Evolutionary conservation across 805 yeast species (phyloP).

Genomic region (Wickerhamiella kurtzmanii): DNA sequence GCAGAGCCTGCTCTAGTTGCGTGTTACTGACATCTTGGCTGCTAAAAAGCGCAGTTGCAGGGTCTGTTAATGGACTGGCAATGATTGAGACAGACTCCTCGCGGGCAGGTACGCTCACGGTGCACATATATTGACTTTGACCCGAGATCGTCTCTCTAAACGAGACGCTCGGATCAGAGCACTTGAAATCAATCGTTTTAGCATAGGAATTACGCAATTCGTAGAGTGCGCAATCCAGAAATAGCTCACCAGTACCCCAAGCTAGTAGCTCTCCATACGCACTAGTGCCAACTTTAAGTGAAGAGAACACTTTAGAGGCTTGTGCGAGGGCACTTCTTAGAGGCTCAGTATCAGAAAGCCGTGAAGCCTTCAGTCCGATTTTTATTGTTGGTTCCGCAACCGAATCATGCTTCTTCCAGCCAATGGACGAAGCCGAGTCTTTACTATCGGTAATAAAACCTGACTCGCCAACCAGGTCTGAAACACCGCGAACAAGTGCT

Average conservation of each 20-base stretch:
- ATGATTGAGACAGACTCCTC: constrained; percentile 39
- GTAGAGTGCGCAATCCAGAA: constrained; percentile 68
- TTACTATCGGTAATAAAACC: background rate
- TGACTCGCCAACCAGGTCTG: background rate
- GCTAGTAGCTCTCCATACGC: constrained; percentile 81
- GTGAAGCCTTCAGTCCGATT: constrained; percentile 68
- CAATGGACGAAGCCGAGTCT: background rate
- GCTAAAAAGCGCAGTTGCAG: background rate
- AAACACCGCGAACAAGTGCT: constrained; percentile 32
- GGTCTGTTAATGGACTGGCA: constrained; percentile 2
- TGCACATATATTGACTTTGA: constrained; percentile 54
- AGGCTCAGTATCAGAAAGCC: constrained; percentile 33
- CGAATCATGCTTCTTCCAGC: background rate
- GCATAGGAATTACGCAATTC: constrained; percentile 53
- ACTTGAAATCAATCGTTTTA: constrained; percentile 34
- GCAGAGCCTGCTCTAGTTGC: constrained; percentile 4
- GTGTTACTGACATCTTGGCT: no score
- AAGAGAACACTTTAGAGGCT: constrained; percentile 49
- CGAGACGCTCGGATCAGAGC: constrained; percentile 69
- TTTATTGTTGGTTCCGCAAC: constrained; percentile 48
- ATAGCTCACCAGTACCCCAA: constrained; percentile 75
- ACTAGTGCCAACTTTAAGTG: constrained; percentile 57
- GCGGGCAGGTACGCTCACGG: constrained; percentile 42
- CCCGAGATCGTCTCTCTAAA: constrained; percentile 67
- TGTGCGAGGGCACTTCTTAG: constrained; percentile 56